A percentile compares a stretch with the other conserved stretches of the same genome.
These are phyloP conservation scores for Lipomyces chichibuensis DNA, from an alignment of 805 yeast species.

Conservation along the genomic window DNA sequence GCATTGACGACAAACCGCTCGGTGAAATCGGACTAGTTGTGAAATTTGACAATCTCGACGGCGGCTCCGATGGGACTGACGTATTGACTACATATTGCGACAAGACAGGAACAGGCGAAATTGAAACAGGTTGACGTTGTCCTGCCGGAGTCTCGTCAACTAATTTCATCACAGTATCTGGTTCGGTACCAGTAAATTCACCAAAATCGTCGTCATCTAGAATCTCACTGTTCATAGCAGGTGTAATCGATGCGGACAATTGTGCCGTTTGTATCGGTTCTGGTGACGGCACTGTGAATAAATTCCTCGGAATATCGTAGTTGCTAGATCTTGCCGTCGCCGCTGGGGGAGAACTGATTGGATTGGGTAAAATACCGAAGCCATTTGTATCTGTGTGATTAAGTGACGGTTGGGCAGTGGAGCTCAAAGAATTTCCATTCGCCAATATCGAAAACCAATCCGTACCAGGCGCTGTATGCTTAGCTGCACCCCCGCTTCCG, in stretches of 20 bases:
- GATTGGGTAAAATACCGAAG: background rate
- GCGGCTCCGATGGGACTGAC: background rate
- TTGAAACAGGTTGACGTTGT: background rate
- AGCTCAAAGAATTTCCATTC: background rate
- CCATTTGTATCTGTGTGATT: background rate
- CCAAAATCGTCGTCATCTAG: slow-evolving; percentile 25
- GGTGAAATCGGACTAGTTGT: background rate
- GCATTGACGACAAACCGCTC: background rate
- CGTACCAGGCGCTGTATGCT: slow-evolving; percentile 7
- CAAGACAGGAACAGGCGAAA: background rate
- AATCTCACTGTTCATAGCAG: background rate
- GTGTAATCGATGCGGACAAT: background rate
- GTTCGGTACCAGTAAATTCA: slow-evolving; percentile 16
- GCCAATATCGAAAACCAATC: slow-evolving; percentile 23
- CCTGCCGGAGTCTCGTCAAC: background rate
- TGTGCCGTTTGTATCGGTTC: background rate
- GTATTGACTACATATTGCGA: background rate
- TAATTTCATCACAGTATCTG: background rate
- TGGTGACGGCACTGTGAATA: slow-evolving; percentile 6
- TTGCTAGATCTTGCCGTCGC: background rate
- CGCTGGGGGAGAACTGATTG: background rate
- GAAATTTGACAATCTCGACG: background rate
- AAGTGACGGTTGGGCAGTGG: background rate
- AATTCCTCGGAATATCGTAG: slow-evolving; percentile 8
- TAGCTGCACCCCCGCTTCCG: background rate